Base-by-base conservation (phyloP, 805 yeast genomes). In the Teunomyces lycoperdinae region DNA sequence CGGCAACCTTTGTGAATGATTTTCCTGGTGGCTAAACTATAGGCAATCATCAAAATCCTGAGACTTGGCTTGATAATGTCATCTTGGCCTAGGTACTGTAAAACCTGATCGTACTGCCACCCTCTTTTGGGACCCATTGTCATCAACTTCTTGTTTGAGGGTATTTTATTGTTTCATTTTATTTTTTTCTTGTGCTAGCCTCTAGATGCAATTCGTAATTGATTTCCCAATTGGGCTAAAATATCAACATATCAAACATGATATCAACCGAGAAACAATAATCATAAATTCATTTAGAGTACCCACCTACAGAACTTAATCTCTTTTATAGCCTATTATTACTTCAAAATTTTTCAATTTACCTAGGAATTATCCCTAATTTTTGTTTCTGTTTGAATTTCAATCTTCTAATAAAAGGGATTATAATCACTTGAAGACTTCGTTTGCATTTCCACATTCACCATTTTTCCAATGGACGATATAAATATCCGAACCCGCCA, bases 381-480 rank as follows among this genome's bases (percentile, higher is more conserved):
- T 32, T 32, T 32, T 32, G 13, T 32, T 13, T 13, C 24, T 6
- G 6, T 20, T 20, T 20, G 24, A 20, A 20, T 20, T 20, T 20
- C 24, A 20, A 20, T 20, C 5, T 20, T 20, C 24, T 20, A 20
- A 20, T 20, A 20, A 4, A 20, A 20, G 5, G 24, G 3, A 17
- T 17, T 17, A 17, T 17, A 17, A 17, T 17, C 4, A 20, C 24
- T 20, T 20, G 24, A 20, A 20, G 24, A 4, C 24, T 20, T 20
- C 24, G 24, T 20, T 20, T 20, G 24, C 24, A 20, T 20, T 20
- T 20, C 24, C 24, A 20, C 24, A 4, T 20, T 1, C 24, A 20
- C 24, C 24, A 17, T 17, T 17, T 17, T 17, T 20, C 24, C 24
- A 5, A 29, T 46, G 42, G 56, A 52, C 44, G 54, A 51, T 32